Evolutionary conservation across 148 eudicot species (phyloP), one percentile per base, ranked within the genome.

Genomic region (Fagopyrum homotropicum): DNA sequence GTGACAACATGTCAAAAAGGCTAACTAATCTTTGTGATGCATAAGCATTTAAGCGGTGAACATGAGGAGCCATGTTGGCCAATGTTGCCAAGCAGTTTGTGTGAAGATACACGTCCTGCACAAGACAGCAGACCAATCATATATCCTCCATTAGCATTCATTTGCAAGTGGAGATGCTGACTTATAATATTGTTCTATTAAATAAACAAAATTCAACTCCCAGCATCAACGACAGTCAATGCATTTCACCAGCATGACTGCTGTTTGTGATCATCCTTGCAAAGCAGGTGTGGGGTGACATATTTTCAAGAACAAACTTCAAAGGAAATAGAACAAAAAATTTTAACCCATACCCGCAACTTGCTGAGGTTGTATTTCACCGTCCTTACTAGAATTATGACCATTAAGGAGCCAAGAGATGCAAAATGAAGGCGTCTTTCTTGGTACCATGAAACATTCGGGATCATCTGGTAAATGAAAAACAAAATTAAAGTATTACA

Each of bases 61-160:
- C 93, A 85, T 94, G 93, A 71, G 98, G 98, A 75, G 98, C 98
- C 96, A 94, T 94, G 85, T 94, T 94, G 59, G 98, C 97, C 86
- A 94, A 83, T 66, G 89, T 81, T 77, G 97, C 97, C 78, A 94
- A 86, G 80, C 98, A 94, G 76, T 94, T 94, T 70, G 98, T 94
- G 81, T 94, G 98, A 76, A 94, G 98, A 82, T 91, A 94, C 74
- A 94, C 85, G 83, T 94, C 98, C 98, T 94, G 97, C 79, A 76
- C 0, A 70, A 69, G 6, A 12, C 46, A 43, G 16, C 11, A 49
- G 12, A 49, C 9, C 15, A 49, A 12, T 49, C 52, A 8, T 8
- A 12, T 12, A 49, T 49, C 12, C 52, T 49, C 52, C 52, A 49
- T 49, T 7, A 10, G 9, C 52, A 7, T 49, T 8, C 52, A 49